Conservation (phyloP, 768 basidiomycete species). For the Trametes punicea region DNA sequence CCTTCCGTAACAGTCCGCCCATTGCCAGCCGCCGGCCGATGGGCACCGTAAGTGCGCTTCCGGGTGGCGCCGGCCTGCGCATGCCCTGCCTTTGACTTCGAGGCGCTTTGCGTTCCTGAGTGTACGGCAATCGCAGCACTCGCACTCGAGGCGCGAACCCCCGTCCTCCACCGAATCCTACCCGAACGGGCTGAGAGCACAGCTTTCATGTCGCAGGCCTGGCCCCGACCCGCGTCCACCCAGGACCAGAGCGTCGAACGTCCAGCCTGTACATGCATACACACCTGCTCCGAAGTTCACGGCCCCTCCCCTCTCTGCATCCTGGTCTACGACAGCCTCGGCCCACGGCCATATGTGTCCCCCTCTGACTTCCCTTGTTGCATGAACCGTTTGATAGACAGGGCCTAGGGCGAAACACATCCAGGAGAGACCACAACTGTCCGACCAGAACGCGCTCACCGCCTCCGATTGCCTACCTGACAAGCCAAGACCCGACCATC, state of each 20-base stretch:
- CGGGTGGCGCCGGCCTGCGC: not conserved
- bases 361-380: not conserved
- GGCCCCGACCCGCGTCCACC: not conserved
- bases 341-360: not conserved
- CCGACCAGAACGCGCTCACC: not conserved
- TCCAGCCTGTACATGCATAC: not conserved
- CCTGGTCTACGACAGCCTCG: too few relatives aligned
- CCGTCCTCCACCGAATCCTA: not conserved
- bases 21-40: not conserved
- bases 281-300: not conserved
- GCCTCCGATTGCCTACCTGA: conserved; percentile 5
- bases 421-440: not conserved
- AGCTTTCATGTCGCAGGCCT: not conserved
- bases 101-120: not conserved
- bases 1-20: not conserved
- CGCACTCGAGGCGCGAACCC: not conserved
- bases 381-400: not conserved
- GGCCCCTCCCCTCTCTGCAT: too few relatives aligned
- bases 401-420: not conserved
- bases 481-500: conserved; percentile 1
- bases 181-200: not conserved
- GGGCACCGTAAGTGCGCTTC: not conserved
- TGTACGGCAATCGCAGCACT: not conserved
- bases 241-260: not conserved
- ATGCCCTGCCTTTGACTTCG: not conserved